Evolutionary conservation across 2,329 filamentous ascomycete species (phyloP), one percentile per base, ranked within the genome.

Genomic region (Emmonsia crescens): DNA sequence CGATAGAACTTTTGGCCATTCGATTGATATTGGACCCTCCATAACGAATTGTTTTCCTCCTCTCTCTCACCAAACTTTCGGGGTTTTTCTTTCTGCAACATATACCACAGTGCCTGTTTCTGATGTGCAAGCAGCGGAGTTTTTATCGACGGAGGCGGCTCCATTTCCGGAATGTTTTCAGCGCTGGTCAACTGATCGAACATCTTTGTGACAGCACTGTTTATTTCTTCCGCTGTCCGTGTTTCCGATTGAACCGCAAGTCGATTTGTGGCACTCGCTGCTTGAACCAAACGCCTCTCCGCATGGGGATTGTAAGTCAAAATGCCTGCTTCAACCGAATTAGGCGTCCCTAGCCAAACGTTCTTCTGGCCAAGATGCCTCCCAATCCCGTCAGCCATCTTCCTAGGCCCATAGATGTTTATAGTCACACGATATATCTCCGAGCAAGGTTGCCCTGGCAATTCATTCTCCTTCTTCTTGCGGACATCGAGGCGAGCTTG

Each of bases 21-120:
- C 3, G 77, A 76, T 58, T 78, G 77, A 48, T 79, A 76, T 60
- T 83, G 83, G 27, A 83, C 74, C 68, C 89, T 85, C 91, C 92
- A 97, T 44, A 96, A 83, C 0, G 89, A 89, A 59, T 86, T 86
- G 64, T 86, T 84, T 19, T 82, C 80, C 60, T 83, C 81, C 38
- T 88, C 84, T 2, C 80, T 77, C 0, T 79, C 78, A 24, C 84
- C 83, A 59, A 81, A 81, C n/a, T 79, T 78, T 14, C 83, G 80
- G 0, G 84, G 82, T 57, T 84, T 83, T 74, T 97, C 93, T 64
- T 89, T 88, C 24, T 83, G 83, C 10, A 80, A 85, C 87, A 97
- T 91, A 71, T 96, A 97, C 71, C 86, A 85, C 0, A 97, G 81
- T 0, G 89, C 93, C 74, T 96, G 91, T 73, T 90, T 94, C 73